Conservation (phyloP, 352 stramenopile species). For the Phytophthora sojae region DNA sequence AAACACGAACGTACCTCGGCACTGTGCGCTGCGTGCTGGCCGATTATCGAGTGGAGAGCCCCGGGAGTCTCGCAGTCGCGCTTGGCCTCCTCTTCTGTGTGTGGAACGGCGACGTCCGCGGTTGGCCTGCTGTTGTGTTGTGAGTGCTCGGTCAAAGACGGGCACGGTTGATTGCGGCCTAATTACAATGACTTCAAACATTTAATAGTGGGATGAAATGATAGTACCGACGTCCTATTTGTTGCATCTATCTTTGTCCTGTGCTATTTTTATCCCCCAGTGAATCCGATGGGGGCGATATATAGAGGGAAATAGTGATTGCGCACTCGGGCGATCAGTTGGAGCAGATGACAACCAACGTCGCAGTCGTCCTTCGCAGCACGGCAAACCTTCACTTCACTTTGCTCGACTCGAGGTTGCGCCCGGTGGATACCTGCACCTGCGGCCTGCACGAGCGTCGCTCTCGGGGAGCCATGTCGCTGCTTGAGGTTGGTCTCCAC, state of each 20-base stretch:
- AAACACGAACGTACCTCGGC: conserved; percentile 14
- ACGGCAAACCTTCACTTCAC: neutral
- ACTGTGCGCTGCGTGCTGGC: conserved; percentile 7
- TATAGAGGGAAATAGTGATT: neutral
- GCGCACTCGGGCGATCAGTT: neutral
- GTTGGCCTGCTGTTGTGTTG: conserved; percentile 39
- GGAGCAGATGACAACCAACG: neutral
- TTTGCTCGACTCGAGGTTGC: conserved; percentile 11
- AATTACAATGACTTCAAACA: conserved; percentile 5
- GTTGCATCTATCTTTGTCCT: too few relatives aligned
- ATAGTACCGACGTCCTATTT: too few relatives aligned
- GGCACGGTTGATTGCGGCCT: conserved; percentile 3
- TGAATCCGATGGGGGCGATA: neutral
- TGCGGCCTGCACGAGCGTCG: neutral
- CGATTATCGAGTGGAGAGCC: conserved; percentile 22
- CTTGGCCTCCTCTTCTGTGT: conserved; percentile 32
- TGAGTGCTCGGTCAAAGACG: conserved; percentile 15
- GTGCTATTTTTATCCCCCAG: neutral
- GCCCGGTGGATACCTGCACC: conserved; percentile 8
- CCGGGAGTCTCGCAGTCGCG: neutral
- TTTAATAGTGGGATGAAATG: too few relatives aligned
- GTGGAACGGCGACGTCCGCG: conserved; percentile 28
- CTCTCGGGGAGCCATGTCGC: conserved; percentile 7
- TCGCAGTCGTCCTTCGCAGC: neutral
- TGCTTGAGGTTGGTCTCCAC: conserved; percentile 14